A percentile compares a stretch with the other conserved stretches of the same genome.
Conservation (phyloP, 805 yeast genomes). For the Maudiozyma bulderi region DNA sequence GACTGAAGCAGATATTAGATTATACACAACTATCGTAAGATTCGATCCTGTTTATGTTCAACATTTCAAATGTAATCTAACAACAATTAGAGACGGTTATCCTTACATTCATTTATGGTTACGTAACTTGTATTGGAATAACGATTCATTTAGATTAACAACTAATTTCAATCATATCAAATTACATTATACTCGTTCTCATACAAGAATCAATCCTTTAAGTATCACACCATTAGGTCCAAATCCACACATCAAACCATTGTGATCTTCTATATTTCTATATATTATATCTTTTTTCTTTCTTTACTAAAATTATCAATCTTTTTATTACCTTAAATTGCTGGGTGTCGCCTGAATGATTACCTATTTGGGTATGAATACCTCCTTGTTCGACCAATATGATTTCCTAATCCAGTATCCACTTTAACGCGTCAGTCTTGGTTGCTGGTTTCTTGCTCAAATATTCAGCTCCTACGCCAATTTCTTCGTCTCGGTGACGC, state of each 20-base stretch:
- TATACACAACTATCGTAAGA: conserved; percentile 78
- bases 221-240: conserved; percentile 89
- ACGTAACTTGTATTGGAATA: conserved; percentile 70
- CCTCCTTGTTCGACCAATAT: too few species aligned
- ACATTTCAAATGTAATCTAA: conserved; percentile 88
- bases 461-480: too few species aligned
- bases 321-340: too few species aligned
- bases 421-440: too few species aligned
- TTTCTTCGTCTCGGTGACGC: too few species aligned
- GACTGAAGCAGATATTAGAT: conserved; percentile 86
- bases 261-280: neutral
- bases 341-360: too few species aligned
- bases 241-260: conserved; percentile 42
- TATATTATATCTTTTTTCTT: neutral
- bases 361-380: too few species aligned
- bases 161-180: conserved; percentile 88
- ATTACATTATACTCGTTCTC: conserved; percentile 82
- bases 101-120: conserved; percentile 77
- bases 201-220: conserved; percentile 66
- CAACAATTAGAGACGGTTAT: conserved; percentile 67
- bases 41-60: conserved; percentile 92
- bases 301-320: neutral
- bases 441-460: too few species aligned
- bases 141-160: conserved; percentile 63
- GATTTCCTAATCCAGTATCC: too few species aligned